phyloP scores from a whole-genome alignment of 1,139 yeast species.

The Suhomyces chickasaworum region DNA sequence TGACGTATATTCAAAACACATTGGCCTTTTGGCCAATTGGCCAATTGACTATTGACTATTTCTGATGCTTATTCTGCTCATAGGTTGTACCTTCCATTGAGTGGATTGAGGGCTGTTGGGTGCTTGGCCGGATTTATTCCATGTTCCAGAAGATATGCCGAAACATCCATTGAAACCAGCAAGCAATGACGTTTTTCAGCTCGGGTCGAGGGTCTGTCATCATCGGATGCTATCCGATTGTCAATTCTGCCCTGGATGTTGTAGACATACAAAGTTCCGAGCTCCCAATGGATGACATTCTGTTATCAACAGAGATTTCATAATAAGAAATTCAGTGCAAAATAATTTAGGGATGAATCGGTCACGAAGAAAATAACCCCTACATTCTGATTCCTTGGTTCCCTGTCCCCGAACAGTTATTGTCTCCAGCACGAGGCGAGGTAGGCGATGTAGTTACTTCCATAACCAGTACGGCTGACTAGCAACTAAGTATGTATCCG shows the following conservation, averaged over 20 bases:
- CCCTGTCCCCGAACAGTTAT: no score
- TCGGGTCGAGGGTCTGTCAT: not conserved
- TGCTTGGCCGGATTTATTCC: no score
- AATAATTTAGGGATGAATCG: no score
- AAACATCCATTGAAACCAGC: not conserved
- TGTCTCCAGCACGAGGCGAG: not conserved
- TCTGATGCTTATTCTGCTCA: no score
- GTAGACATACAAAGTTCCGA: not conserved
- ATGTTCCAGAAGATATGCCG: not conserved
- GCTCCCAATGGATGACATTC: not conserved
- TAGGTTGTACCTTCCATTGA: no score
- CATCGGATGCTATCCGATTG: not conserved
- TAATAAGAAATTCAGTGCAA: no score
- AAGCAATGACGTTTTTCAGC: not conserved
- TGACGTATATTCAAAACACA: no score
- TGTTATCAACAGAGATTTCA: not conserved
- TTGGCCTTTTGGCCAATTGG: no score
- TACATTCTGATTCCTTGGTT: no score
- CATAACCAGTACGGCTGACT: not conserved
- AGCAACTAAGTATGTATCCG: no score
- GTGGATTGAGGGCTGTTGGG: no score
- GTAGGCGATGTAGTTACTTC: not conserved
- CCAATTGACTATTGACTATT: no score
- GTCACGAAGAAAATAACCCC: not conserved
- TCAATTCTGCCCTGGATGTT: not conserved